A percentile compares a stretch with the other conserved stretches of the same genome.
Conservation (phyloP, 75 land plant species). For the Pinus tabuliformis region DNA sequence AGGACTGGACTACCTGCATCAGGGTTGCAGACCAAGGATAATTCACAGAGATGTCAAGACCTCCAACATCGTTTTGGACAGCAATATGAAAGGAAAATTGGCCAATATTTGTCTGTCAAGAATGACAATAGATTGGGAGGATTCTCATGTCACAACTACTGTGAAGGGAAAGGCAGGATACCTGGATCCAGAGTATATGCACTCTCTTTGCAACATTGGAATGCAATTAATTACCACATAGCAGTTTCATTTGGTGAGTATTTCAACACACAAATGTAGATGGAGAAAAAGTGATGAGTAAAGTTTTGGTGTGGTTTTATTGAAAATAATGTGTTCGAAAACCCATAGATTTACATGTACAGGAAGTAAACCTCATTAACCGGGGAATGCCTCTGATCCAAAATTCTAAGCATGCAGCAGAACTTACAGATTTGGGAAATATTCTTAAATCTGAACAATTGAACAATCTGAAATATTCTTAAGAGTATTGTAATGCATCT, state of each 20-base stretch:
- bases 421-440: too few relatives aligned
- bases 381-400: background rate
- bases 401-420: too few relatives aligned
- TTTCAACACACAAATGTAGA: constrained; percentile 9
- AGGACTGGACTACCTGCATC: constrained; percentile 25
- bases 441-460: too few relatives aligned
- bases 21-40: constrained; percentile 10
- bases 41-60: constrained; percentile 47
- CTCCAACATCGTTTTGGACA: constrained; percentile 29
- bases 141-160: constrained; percentile 18
- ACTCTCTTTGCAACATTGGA: background rate
- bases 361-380: background rate
- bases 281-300: constrained; percentile 15
- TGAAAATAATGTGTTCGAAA: background rate
- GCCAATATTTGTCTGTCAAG: constrained; percentile 41
- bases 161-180: constrained; percentile 34
- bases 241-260: background rate
- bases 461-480: too few relatives aligned
- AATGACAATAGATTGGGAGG: constrained; percentile 22
- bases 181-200: constrained; percentile 32
- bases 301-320: constrained; percentile 17
- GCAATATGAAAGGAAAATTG: constrained; percentile 16
- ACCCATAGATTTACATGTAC: background rate
- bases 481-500: too few relatives aligned
- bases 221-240: background rate